A percentile compares a stretch with the other conserved stretches of the same genome.
Conservation (phyloP, 176 grass and related monocot genomes). For the Aegilops tauschii region DNA sequence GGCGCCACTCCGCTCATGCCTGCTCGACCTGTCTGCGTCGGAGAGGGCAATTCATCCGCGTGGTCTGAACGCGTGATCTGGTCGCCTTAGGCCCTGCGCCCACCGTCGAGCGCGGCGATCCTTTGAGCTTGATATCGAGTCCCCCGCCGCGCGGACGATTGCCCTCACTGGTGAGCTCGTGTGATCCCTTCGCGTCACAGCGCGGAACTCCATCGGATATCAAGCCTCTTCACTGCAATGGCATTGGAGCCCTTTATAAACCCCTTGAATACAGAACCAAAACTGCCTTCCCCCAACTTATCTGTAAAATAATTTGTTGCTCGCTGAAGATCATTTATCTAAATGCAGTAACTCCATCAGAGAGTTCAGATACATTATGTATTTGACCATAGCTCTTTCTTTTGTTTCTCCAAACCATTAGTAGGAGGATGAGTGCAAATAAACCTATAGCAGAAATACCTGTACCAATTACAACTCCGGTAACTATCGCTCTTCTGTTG, state of each 20-base stretch:
- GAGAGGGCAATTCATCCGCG: too few relatives aligned
- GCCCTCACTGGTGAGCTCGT: too few relatives aligned
- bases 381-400: background rate
- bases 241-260: conserved; percentile 15
- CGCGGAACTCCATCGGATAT: too few relatives aligned
- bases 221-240: conserved; percentile 59
- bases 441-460: background rate
- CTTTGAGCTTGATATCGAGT: too few relatives aligned
- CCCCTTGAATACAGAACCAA: conserved; percentile 59
- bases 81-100: too few relatives aligned
- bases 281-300: conserved; percentile 46
- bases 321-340: conserved; percentile 31
- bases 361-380: conserved; percentile 1
- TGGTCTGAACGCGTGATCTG: too few relatives aligned
- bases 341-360: conserved; percentile 24
- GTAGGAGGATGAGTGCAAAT: conserved; percentile 5
- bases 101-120: too few relatives aligned
- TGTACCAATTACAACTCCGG: conserved; percentile 11
- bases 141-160: too few relatives aligned
- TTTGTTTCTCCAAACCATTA: conserved; percentile 20
- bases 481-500: background rate
- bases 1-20: too few relatives aligned
- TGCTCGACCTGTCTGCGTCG: too few relatives aligned
- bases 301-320: conserved; percentile 57
- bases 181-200: too few relatives aligned